Conservation (phyloP, 371 early-diverging fungal species). For the Zopfochytrium polystomum region DNA sequence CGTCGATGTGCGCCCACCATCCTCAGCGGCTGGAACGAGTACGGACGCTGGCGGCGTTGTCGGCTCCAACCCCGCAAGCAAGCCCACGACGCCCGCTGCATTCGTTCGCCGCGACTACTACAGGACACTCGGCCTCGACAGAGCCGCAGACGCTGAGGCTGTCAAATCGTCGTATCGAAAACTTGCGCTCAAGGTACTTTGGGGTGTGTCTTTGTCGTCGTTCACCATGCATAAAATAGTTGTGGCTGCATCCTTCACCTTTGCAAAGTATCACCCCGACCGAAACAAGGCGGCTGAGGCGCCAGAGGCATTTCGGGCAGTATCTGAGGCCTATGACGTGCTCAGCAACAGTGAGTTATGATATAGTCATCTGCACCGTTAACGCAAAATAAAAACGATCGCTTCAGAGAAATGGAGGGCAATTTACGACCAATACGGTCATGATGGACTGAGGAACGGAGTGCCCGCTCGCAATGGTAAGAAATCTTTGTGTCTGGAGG, state of each 20-base stretch:
- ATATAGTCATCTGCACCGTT: neutral
- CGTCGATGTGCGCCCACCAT: no score
- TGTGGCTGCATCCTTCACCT: neutral
- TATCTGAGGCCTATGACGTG: slow-evolving; percentile 60
- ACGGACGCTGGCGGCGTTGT: no score
- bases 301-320: slow-evolving; percentile 42
- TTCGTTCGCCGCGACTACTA: slow-evolving; percentile 55
- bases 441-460: slow-evolving; percentile 48
- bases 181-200: slow-evolving; percentile 50
- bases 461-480: slow-evolving; percentile 45
- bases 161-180: slow-evolving; percentile 54
- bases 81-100: slow-evolving; percentile 12
- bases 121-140: slow-evolving; percentile 45
- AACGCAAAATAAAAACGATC: neutral
- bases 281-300: slow-evolving; percentile 40
- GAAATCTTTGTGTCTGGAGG: neutral
- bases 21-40: no score
- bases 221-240: neutral
- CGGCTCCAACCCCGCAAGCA: no score
- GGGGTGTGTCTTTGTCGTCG: neutral
- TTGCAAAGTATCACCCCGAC: slow-evolving; percentile 54
- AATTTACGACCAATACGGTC: slow-evolving; percentile 57
- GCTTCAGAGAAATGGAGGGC: slow-evolving; percentile 47
- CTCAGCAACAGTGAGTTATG: slow-evolving; percentile 44
- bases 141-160: slow-evolving; percentile 40